These are phyloP conservation scores for Pinus albicaulis DNA, from an alignment of 75 land plant species.

Conservation along the genomic window DNA sequence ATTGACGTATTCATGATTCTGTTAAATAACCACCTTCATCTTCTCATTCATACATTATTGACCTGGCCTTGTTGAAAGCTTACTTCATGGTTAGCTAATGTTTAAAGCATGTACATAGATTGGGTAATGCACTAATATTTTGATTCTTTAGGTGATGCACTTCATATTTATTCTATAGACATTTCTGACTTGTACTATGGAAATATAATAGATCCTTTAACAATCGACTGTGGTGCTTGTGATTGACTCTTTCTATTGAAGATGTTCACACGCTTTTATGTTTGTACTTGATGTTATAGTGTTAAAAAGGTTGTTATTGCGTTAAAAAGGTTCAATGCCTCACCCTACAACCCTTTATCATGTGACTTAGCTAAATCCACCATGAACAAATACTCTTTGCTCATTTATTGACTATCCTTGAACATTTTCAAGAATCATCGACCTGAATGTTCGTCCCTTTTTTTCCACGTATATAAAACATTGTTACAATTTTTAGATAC, in stretches of 20 bases:
- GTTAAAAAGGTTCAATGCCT: neutral
- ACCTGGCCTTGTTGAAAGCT: neutral
- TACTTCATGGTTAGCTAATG: neutral
- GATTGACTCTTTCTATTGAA: neutral
- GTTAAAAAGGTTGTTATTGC: neutral
- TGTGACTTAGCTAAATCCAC: neutral
- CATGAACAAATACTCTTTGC: neutral
- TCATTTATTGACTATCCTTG: neutral
- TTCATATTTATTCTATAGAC: neutral
- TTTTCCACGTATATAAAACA: too few species aligned
- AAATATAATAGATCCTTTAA: neutral
- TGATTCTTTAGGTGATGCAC: neutral
- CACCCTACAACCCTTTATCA: neutral
- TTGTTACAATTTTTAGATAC: too few species aligned
- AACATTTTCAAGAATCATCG: too few species aligned
- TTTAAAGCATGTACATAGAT: neutral
- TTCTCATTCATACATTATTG: neutral
- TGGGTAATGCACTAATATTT: too few species aligned
- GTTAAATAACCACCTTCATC: neutral
- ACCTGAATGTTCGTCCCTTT: too few species aligned
- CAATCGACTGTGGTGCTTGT: neutral
- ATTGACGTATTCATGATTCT: neutral
- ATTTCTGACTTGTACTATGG: neutral
- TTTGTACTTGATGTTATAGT: neutral
- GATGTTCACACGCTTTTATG: neutral